phyloP scores from a whole-genome alignment of 164 flowering plant species.

The Houttuynia cordata region DNA sequence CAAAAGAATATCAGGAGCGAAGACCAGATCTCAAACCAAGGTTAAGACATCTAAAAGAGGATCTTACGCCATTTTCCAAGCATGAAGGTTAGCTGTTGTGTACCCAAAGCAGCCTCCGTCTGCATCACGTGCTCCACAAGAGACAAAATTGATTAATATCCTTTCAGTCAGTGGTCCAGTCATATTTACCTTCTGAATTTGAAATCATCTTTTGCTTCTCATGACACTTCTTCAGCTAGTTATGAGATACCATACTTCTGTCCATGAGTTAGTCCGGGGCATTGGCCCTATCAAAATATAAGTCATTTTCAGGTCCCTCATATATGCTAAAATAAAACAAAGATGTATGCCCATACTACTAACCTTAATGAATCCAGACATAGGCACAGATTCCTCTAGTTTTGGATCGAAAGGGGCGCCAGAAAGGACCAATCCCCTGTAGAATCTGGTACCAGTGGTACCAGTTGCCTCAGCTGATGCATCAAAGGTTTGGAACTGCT shows the following conservation, averaged over 20 bases:
- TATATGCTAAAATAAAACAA: neutral
- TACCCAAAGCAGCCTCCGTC: neutral
- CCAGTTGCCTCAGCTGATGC: constrained; percentile 24
- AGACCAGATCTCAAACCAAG: no score
- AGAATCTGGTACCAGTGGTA: constrained; percentile 21
- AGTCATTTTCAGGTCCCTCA: neutral
- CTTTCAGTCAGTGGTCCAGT: neutral
- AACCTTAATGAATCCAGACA: constrained; percentile 69
- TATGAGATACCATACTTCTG: constrained; percentile 8
- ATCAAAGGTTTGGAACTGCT: constrained; percentile 14
- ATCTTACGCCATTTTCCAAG: no score
- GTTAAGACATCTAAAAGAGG: no score
- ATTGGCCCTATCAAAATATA: constrained; percentile 3
- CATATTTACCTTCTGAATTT: neutral
- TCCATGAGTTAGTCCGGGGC: constrained; percentile 9
- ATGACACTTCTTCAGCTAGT: neutral
- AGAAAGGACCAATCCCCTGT: constrained; percentile 12
- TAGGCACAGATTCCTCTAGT: constrained; percentile 15
- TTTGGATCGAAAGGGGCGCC: constrained; percentile 11
- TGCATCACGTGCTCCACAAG: neutral
- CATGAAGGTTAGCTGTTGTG: no score
- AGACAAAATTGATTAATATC: neutral
- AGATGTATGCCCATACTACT: constrained; percentile 1
- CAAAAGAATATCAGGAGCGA: no score
- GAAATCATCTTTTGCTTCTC: neutral